Evolutionary conservation across 2,329 filamentous ascomycete genomes (phyloP).

Genomic region (Arthrinium phaeospermum): DNA sequence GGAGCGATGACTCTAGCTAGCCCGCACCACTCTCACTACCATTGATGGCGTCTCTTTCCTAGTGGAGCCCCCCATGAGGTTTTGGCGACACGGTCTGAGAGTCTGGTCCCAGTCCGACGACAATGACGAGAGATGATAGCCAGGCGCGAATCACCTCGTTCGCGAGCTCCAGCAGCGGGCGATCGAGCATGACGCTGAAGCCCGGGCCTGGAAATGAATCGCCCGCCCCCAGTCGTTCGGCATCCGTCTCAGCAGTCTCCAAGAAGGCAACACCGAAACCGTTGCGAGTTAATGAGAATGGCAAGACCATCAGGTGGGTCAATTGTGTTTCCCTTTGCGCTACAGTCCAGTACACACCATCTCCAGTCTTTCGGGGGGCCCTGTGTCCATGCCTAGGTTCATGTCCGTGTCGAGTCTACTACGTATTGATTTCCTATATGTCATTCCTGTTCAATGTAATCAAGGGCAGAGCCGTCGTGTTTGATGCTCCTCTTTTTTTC

Average conservation of each 20-base stretch:
- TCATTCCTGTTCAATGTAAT: conserved; percentile 9
- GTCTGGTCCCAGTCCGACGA: conserved; percentile 39
- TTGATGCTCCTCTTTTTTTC: conserved; percentile 6
- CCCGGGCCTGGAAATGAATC: conserved; percentile 32
- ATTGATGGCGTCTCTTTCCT: conserved; percentile 24
- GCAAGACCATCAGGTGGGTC: conserved; percentile 49
- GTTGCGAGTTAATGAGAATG: conserved; percentile 62
- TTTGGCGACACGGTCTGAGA: conserved; percentile 17
- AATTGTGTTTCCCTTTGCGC: conserved; percentile 40
- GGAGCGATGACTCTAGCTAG: conserved; percentile 23
- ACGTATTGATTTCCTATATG: conserved; percentile 14
- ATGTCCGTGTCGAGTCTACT: conserved; percentile 12
- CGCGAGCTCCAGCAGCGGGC: conserved; percentile 70
- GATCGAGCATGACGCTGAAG: conserved; percentile 69
- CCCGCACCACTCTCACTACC: conserved; percentile 4
- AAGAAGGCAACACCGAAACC: conserved; percentile 49
- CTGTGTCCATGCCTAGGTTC: conserved; percentile 13
- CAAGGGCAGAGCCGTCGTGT: background rate
- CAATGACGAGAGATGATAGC: conserved; percentile 72
- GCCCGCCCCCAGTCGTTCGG: conserved; percentile 36
- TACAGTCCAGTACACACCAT: conserved; percentile 17
- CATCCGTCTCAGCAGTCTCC: conserved; percentile 38
- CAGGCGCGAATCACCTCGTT: conserved; percentile 69
- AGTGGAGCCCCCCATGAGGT: conserved; percentile 27
- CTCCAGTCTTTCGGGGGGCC: conserved; percentile 11